phyloP scores from a whole-genome alignment of 2,329 filamentous ascomycete genomes.

The Magnaporthales sp. region DNA sequence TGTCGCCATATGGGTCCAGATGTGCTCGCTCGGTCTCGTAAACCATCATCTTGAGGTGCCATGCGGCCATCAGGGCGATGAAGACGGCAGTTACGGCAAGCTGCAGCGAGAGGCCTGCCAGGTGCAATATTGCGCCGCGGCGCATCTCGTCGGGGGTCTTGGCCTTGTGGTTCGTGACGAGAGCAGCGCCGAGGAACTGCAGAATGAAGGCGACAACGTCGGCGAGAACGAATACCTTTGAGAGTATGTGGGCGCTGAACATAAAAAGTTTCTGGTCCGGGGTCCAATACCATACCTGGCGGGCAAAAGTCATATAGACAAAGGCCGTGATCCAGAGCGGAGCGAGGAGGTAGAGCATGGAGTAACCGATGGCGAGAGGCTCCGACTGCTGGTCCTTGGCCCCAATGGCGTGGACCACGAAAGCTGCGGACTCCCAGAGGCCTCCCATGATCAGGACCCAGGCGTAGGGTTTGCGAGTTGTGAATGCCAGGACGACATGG shows the following conservation, averaged over 20 bases:
- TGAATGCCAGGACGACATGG: conserved; percentile 15
- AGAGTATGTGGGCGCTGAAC: conserved; percentile 26
- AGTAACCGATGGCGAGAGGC: conserved; percentile 20
- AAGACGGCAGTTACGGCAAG: conserved; percentile 29
- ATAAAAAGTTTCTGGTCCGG: conserved; percentile 21
- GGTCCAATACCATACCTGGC: conserved; percentile 28
- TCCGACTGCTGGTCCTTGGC: conserved; percentile 27
- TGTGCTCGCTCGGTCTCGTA: conserved; percentile 10
- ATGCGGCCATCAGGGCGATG: conserved; percentile 22
- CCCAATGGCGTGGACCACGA: conserved; percentile 25
- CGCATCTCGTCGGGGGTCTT: neutral
- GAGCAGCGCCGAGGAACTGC: conserved; percentile 28
- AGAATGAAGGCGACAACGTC: conserved; percentile 38
- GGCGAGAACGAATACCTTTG: conserved; percentile 36
- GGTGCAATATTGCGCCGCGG: conserved; percentile 27
- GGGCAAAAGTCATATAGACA: conserved; percentile 33
- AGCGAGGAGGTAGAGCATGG: conserved; percentile 30
- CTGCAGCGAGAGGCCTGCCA: conserved; percentile 27
- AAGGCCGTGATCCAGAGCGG: conserved; percentile 37
- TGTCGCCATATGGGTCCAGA: neutral
- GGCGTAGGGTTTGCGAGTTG: conserved; percentile 10
- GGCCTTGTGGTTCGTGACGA: conserved; percentile 16
- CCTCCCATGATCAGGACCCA: conserved; percentile 32
- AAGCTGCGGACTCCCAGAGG: conserved; percentile 29
- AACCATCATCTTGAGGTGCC: conserved; percentile 20